phyloP scores from a whole-genome alignment of 2,329 filamentous ascomycete genomes.

The Thermomyces lanuginosus region DNA sequence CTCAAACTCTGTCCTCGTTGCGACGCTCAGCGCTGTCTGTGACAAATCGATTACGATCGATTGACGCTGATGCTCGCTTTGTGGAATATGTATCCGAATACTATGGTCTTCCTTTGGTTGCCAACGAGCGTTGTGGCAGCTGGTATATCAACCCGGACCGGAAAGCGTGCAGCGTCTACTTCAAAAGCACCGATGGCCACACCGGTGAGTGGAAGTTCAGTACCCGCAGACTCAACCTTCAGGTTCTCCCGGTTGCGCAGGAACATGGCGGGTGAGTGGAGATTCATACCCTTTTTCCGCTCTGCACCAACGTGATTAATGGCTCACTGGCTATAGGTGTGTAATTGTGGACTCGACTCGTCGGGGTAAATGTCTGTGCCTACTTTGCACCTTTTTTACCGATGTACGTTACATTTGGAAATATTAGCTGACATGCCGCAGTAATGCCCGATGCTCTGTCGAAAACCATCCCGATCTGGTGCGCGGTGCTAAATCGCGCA shows the following conservation, averaged over 20 bases:
- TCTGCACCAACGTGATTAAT: background rate
- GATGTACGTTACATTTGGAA: slow-evolving; percentile 8
- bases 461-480: slow-evolving; percentile 92
- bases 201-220: slow-evolving; percentile 83
- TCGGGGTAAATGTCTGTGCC: slow-evolving; percentile 57
- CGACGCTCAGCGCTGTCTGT: slow-evolving; percentile 63
- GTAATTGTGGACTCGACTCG: slow-evolving; percentile 89
- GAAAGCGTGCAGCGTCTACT: slow-evolving; percentile 69
- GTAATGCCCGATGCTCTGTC: slow-evolving; percentile 86
- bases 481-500: slow-evolving; percentile 62
- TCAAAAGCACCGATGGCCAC: slow-evolving; percentile 96
- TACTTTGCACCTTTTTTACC: slow-evolving; percentile 2
- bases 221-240: slow-evolving; percentile 65
- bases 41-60: slow-evolving; percentile 65
- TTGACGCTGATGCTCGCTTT: slow-evolving; percentile 60
- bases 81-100: slow-evolving; percentile 40
- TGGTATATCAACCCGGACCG: slow-evolving; percentile 64
- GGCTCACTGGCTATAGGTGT: slow-evolving; percentile 19
- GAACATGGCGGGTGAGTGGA: slow-evolving; percentile 48
- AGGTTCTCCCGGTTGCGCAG: slow-evolving; percentile 54
- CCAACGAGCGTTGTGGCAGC: slow-evolving; percentile 88
- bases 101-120: slow-evolving; percentile 53
- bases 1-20: slow-evolving; percentile 51
- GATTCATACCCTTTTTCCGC: slow-evolving; percentile 1
- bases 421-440: slow-evolving; percentile 14